phyloP scores from a whole-genome alignment of 805 yeast species.

The Cyberlindnera misumaiensis region DNA sequence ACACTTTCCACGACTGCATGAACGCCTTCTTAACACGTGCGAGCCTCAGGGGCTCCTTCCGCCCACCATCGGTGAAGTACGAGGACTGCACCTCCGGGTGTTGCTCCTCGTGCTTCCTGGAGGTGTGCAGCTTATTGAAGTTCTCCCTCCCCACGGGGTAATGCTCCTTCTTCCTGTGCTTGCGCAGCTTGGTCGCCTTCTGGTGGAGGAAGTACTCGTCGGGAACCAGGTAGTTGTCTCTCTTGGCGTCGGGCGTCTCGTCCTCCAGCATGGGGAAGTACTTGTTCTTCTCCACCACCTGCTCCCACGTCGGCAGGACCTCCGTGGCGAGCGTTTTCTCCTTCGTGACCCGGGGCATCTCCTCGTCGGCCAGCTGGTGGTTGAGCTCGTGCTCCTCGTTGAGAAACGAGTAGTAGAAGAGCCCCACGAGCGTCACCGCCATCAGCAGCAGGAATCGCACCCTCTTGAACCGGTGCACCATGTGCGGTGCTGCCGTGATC shows the following conservation, averaged over 20 bases:
- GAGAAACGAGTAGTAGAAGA: conserved; percentile 22
- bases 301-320: conserved; percentile 6
- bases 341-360: conserved; percentile 15
- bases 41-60: conserved; percentile 22
- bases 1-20: conserved; percentile 36
- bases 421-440: conserved; percentile 11
- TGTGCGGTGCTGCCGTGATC: no score
- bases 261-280: conserved; percentile 31
- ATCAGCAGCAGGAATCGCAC: conserved; percentile 14
- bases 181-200: conserved; percentile 14
- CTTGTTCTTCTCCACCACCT: conserved; percentile 28
- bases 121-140: conserved; percentile 16
- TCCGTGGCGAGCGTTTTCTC: conserved; percentile 1
- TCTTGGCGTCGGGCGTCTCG: conserved; percentile 11
- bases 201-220: conserved; percentile 18
- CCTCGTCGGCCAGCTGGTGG: conserved; percentile 19
- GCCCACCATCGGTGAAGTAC: conserved; percentile 25
- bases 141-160: conserved; percentile 22
- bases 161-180: conserved; percentile 14
- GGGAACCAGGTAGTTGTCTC: conserved; percentile 8
- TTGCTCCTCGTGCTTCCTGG: conserved; percentile 4
- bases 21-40: conserved; percentile 31
- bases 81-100: conserved; percentile 27
- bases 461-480: conserved; percentile 11
- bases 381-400: conserved; percentile 22